Base-by-base conservation (phyloP, 345 rosid genomes). In the Arabis alpina region DNA sequence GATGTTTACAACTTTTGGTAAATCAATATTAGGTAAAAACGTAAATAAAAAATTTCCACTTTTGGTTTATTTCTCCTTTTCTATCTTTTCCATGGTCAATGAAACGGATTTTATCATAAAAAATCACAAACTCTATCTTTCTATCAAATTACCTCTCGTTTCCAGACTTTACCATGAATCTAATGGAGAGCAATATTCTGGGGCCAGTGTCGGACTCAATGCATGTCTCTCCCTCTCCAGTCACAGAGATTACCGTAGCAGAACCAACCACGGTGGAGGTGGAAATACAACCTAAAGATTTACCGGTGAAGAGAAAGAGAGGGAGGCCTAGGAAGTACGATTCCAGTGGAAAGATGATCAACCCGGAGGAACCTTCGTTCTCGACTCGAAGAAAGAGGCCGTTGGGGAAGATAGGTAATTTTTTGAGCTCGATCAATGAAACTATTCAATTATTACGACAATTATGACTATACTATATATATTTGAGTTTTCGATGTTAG, bases 271-370 rank as follows among this genome's bases (percentile, higher is more conserved):
- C 51, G 4, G 44, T 45, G 14, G 49, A 12, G 25, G 49, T 41
- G 6, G 81, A 37, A 4, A 19, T 50, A 50, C 64, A 67, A 3
- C 16, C 12, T 49, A 54, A 5, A 15, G 52, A 16, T 15, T 6
- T 12, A 2, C 4, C 10, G 32, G 14, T 3, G 70, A 80, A 68
- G 56, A 85, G 69, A 68, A 85, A 68, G 61, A 85, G 90, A 68
- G 90, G 84, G 41, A 71, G 87, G 68, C 86, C 92, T 2, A 72
- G 80, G 61, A 89, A 78, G 62, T 74, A 81, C 25, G 82, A 79
- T 34, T 25, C 78, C 3, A 85, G 61, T 6, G 88, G 85, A 7
- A 85, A 75, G 75, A 68, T 76, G 40, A 81, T 82, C 41, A 61
- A 60, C 24, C 53, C 73, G 1, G 7, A 4, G 5, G n/a, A 50